A percentile compares a stretch with the other conserved stretches of the same genome.
Evolutionary conservation across 2,329 filamentous ascomycete species (phyloP).

Genomic region (Intubia oerlemansii): DNA sequence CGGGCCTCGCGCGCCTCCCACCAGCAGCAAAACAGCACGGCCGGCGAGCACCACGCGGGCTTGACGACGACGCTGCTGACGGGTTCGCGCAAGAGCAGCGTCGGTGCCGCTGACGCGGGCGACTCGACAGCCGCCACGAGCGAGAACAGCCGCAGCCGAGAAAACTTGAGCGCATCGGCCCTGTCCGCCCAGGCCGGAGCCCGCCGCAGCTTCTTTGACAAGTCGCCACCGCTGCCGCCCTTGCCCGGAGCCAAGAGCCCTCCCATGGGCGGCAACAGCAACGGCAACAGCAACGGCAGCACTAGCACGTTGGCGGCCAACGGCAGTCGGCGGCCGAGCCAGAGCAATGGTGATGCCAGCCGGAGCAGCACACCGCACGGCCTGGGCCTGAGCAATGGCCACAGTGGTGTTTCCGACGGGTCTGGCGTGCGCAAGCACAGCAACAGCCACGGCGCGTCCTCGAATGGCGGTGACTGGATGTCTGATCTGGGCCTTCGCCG

Average conservation of each 20-base stretch:
- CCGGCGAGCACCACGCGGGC: slow-evolving; percentile 3
- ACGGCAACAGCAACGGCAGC: not conserved
- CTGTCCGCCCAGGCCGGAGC: no score
- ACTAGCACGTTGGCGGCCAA: not conserved
- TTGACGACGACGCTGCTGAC: no score
- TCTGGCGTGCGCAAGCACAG: slow-evolving; percentile 11
- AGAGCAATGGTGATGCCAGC: slow-evolving; percentile 1
- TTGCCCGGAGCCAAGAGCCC: not conserved
- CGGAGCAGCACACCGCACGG: slow-evolving; percentile 8
- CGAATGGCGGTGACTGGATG: no score
- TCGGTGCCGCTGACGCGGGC: slow-evolving; percentile 9
- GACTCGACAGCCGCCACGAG: slow-evolving; percentile 13
- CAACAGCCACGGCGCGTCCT: slow-evolving; percentile 7
- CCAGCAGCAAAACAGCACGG: slow-evolving; percentile 6
- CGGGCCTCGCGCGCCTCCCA: slow-evolving; percentile 10
- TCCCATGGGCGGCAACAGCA: not conserved
- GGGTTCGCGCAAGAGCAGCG: slow-evolving; percentile 6
- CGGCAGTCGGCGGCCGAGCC: slow-evolving; percentile 1
- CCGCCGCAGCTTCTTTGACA: slow-evolving; percentile 21
- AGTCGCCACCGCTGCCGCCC: slow-evolving; percentile 2
- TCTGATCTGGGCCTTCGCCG: slow-evolving; percentile 11
- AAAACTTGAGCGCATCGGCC: slow-evolving; percentile 14
- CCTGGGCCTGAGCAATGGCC: slow-evolving; percentile 1
- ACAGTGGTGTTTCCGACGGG: no score
- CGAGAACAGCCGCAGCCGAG: slow-evolving; percentile 11